Base-by-base conservation (phyloP, 164 flowering plant species). In the Nymphaea colorata region DNA sequence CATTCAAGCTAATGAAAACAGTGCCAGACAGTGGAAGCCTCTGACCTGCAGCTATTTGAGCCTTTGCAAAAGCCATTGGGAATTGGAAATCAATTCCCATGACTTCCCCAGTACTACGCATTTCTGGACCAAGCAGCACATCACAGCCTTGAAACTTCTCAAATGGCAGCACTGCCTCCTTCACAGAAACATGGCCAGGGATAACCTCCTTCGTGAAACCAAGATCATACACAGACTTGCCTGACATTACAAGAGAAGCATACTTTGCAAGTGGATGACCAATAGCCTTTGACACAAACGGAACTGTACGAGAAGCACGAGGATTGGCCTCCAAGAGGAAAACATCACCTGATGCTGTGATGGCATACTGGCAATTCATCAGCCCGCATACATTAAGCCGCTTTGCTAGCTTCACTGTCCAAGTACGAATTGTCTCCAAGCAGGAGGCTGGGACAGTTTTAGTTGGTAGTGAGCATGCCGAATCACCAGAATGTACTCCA, bases 41-140 rank as follows among this genome's bases (percentile, higher is more conserved):
- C 81, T 91, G 93, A n/a, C 98, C 98, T 11, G 98, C 91, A 14
- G 99, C 93, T 69, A 94, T 86, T 69, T 85, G 92, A 43, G 99
- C 90, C 76, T 87, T 90, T 57, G 99, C 95, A 78, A 91, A 91
- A 61, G 98, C 95, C 57, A 83, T 73, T 10, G 96, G 72, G 60
- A 82, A 86, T 42, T 80, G 81, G 70, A 65, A 82, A 75, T 82
- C 85, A 68, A 94, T 88, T 42, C 98, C 96, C 99, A 91, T 91
- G 8, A 91, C 98, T 77, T 94, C 99, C 60, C 98, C 98, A 11
- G 99, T 94, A 78, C 99, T 91, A 44, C 90, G 86, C 96, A 91
- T 91, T 80, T 94, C 98, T 17, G 98, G 99, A 14, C 99, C 96
- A 43, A 91, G 81, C 69, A 91, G 68, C 61, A 94, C 91, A 77